Evolutionary conservation across 2,329 filamentous ascomycete species (phyloP).

Genomic region (Bipolaris zeicola): DNA sequence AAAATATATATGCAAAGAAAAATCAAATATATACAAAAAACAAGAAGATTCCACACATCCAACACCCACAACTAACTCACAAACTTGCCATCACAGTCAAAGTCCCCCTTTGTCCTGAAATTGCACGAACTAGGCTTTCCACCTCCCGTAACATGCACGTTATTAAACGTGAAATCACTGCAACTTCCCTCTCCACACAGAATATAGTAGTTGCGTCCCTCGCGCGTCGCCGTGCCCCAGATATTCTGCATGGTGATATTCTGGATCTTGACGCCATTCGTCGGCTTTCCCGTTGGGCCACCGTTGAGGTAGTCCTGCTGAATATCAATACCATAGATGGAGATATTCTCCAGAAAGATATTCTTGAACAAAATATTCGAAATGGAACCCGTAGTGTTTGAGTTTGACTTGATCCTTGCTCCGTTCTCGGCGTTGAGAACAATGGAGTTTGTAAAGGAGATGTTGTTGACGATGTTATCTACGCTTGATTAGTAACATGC

Average conservation of each 20-base stretch:
- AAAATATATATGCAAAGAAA: neutral
- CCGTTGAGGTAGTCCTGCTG: constrained; percentile 59
- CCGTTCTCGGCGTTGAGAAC: constrained; percentile 59
- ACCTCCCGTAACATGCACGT: constrained; percentile 47
- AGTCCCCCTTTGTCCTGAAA: constrained; percentile 34
- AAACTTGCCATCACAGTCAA: constrained; percentile 32
- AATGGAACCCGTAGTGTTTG: constrained; percentile 53
- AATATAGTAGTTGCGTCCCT: constrained; percentile 54
- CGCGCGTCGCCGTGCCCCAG: constrained; percentile 42
- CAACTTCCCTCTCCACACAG: constrained; percentile 59
- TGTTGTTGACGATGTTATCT: constrained; percentile 39
- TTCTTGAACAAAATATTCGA: constrained; percentile 22
- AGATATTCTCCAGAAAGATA: constrained; percentile 47
- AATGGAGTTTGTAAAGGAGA: constrained; percentile 55
- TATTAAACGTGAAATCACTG: constrained; percentile 58
- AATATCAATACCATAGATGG: constrained; percentile 55
- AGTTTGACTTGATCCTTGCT: constrained; percentile 62
- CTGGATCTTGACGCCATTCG: constrained; percentile 53
- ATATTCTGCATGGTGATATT: constrained; percentile 49
- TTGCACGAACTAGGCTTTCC: constrained; percentile 44
- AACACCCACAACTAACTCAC: neutral
- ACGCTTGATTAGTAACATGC: neutral
- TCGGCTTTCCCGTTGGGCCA: constrained; percentile 49
- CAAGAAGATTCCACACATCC: neutral
- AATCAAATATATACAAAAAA: neutral